Base-by-base conservation (phyloP, 2,329 filamentous ascomycete species). In the Cladosporium colombiae region DNA sequence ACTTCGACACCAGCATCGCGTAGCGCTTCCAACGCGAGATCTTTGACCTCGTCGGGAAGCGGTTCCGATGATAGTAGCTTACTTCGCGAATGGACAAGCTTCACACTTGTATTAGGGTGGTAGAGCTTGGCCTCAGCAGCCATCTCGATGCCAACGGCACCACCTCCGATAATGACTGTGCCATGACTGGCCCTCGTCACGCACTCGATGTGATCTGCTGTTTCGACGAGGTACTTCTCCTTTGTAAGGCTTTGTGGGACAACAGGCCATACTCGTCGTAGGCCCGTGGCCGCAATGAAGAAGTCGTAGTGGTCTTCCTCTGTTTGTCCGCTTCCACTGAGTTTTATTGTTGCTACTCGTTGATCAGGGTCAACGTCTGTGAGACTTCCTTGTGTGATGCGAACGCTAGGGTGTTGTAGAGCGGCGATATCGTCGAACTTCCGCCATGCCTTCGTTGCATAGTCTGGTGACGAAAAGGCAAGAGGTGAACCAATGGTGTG, bases 91-190 rank as follows among this genome's bases (percentile, higher is more conserved):
- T 94, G 91, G 5, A 92, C 85, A 1, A 95, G 84, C 0, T 87
- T 91, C n/a, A 94, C 88, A 49, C 84, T 84, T 63, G 87, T 80
- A 13, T 84, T 72, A 0, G 91, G 90, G 67, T 89, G 83, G 27
- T 88, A 80, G 55, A 85, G 76, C 77, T 93, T 93, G 63, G 93
- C 81, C 78, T 95, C 91, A 1, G 89, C 87, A 0, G 91, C 90
- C 84, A 94, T 92, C 75, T 94, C 91, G 64, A 93, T 88, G 10
- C 91, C 91, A 1, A 93, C 91, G 7, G 91, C 91, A 59, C 84
- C 87, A 69, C 91, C 91, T 21, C 91, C 91, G n/a, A 94, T 87
- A 25, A 94, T 83, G 0, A 91, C 85, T 1, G 93, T 85, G 0
- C 85, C 87, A 23, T 86, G 80, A 5, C 76, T 78, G 1, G 86